Base-by-base conservation (phyloP, 768 basidiomycete genomes). In the Rhodotorula kratochvilovae region DNA sequence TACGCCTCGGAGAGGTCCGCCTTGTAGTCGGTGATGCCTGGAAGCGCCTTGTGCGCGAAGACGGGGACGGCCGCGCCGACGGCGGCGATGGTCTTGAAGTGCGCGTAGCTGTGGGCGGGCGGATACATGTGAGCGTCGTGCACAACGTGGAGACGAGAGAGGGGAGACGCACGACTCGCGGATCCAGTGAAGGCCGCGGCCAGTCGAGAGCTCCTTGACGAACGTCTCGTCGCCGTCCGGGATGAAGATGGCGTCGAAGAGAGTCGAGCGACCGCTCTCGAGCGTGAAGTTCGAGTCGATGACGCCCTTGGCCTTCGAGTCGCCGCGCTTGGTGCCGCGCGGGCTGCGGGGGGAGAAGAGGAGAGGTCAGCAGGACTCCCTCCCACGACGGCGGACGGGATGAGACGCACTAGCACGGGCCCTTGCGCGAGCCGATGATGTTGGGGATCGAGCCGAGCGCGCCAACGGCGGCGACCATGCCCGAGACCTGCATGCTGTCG, bases 211-310 rank as follows among this genome's bases (percentile, higher is more conserved):
- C 46, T 92, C 83, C 77, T 86, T 84, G n/a, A 82, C 84, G 78
- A 88, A 87, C 45, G 83, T 81, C 16, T 81, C 81, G 50, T 78
- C 67, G 13, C 91, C 91, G 29, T 88, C 88, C 19, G 90, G 87
- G 76, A 94, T 86, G 75, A 89, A 84, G 71, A 93, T 71, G 0
- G 90, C 90, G 78, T 94, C 92, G 77, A 90, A 95, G 79, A 89
- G 77, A 0, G 90, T 93, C 46, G 90, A 90, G 59, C 92, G 85
- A 77, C 88, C 89, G 1, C 87, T 33, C 77, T 91, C 89, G 70
- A 86, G 88, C 84, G 81, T 91, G 86, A 81, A 92, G 85, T 54
- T 86, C 84, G 79, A 83, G 77, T 63, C 86, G 76, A 70, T 83
- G 76, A 70, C 76, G 68, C 76, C 78, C 16, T 76, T 78, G 33